These are phyloP conservation scores for Eucalyptus cloeziana DNA, from an alignment of 345 rosid genomes.

Conservation along the genomic window DNA sequence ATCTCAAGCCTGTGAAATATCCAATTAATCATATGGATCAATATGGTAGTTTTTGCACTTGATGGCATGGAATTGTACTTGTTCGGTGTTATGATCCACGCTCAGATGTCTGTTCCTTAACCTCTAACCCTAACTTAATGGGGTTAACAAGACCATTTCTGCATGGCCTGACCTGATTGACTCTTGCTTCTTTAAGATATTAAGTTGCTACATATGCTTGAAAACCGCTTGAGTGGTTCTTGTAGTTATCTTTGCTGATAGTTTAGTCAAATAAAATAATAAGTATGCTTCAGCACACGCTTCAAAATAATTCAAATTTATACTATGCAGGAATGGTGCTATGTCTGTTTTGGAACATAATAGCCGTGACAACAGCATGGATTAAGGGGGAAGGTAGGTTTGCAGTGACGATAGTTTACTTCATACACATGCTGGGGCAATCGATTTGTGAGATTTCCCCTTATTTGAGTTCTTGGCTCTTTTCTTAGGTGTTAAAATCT, in stretches of 20 bases:
- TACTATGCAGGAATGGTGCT: constrained; percentile 59
- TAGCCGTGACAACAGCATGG: constrained; percentile 82
- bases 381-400: constrained; percentile 68
- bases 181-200: neutral
- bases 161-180: neutral
- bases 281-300: neutral
- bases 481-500: constrained; percentile 67
- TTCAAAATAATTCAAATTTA: neutral
- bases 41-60: neutral
- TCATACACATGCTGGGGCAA: neutral
- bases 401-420: neutral
- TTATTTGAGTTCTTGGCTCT: neutral
- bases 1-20: neutral
- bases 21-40: neutral
- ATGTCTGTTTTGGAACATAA: constrained; percentile 80
- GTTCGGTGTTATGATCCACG: neutral
- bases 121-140: neutral
- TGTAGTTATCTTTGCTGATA: neutral
- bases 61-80: neutral
- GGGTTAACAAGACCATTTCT: neutral
- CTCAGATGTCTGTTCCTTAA: neutral
- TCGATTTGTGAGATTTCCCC: neutral
- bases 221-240: neutral
- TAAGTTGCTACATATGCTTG: neutral
- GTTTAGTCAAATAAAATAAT: neutral